A percentile compares a stretch with the other conserved stretches of the same genome.
Evolutionary conservation across 1,139 yeast genomes (phyloP).

Genomic region (Arxiozyma slooffiae): DNA sequence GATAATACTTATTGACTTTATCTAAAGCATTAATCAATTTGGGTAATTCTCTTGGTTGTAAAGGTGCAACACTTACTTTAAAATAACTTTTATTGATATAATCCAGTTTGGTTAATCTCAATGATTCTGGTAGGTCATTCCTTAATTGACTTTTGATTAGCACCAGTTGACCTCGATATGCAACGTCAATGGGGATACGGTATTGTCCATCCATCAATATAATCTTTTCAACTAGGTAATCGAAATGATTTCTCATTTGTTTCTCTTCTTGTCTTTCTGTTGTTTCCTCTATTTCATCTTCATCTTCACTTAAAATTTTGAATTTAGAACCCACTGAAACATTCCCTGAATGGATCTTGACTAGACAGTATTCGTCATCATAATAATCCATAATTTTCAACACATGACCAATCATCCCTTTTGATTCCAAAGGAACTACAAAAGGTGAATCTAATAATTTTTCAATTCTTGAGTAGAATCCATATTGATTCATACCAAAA

Average conservation of each 20-base stretch:
- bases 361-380: slow-evolving; percentile 38
- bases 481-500: slow-evolving; percentile 41
- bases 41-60: slow-evolving; percentile 69
- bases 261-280: slow-evolving; percentile 34
- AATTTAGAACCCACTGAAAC: slow-evolving; percentile 42
- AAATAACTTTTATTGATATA: slow-evolving; percentile 50
- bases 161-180: slow-evolving; percentile 58
- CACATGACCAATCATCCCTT: slow-evolving; percentile 41
- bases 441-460: not conserved
- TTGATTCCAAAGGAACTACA: not conserved
- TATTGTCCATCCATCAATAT: slow-evolving; percentile 64
- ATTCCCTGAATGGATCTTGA: slow-evolving; percentile 54
- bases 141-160: slow-evolving; percentile 49
- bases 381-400: slow-evolving; percentile 46
- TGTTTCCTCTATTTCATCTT: slow-evolving; percentile 27
- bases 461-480: slow-evolving; percentile 40
- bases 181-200: slow-evolving; percentile 44
- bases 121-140: not conserved
- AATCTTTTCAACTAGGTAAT: slow-evolving; percentile 36
- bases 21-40: slow-evolving; percentile 59
- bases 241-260: slow-evolving; percentile 36
- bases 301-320: slow-evolving; percentile 39
- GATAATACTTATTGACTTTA: slow-evolving; percentile 51
- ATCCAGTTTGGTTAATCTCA: not conserved
- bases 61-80: slow-evolving; percentile 78